These are phyloP conservation scores for Arabis hirsuta DNA, from an alignment of 345 rosid species.

Conservation along the genomic window DNA sequence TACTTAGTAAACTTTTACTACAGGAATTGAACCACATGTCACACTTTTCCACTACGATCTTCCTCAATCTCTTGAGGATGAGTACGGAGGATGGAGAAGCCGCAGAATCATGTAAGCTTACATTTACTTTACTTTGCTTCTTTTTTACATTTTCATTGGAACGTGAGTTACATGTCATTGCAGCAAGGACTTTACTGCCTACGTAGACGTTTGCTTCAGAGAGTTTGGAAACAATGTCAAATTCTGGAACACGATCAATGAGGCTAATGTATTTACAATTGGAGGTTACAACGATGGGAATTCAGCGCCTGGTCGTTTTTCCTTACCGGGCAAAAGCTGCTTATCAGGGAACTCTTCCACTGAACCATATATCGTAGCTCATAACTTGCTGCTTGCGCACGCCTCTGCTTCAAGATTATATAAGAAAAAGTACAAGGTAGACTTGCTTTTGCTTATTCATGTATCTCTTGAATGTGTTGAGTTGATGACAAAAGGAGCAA, in stretches of 20 bases:
- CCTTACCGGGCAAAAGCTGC: not conserved
- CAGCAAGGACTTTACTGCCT: not conserved
- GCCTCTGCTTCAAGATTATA: constrained; percentile 13
- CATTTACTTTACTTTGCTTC: not conserved
- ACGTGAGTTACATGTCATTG: no score
- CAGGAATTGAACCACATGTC: constrained; percentile 67
- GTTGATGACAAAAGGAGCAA: not conserved
- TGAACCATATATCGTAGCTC: constrained; percentile 11
- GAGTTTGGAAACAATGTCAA: constrained; percentile 69
- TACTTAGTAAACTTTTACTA: not conserved
- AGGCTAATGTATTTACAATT: constrained; percentile 53
- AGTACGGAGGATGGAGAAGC: constrained; percentile 71
- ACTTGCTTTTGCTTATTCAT: not conserved
- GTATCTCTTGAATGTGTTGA: not conserved
- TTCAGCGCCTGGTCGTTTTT: constrained; percentile 37
- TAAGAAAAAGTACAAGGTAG: constrained; percentile 13
- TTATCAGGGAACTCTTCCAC: constrained; percentile 12
- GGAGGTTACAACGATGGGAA: constrained; percentile 46
- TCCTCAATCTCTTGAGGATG: constrained; percentile 74
- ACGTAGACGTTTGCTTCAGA: constrained; percentile 49
- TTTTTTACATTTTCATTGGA: not conserved
- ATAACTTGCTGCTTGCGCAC: constrained; percentile 20
- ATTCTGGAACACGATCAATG: constrained; percentile 70
- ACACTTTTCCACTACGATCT: constrained; percentile 56
- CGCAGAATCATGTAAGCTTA: constrained; percentile 55